Conservation (phyloP, 768 basidiomycete genomes). For the Leccinum variicolor region DNA sequence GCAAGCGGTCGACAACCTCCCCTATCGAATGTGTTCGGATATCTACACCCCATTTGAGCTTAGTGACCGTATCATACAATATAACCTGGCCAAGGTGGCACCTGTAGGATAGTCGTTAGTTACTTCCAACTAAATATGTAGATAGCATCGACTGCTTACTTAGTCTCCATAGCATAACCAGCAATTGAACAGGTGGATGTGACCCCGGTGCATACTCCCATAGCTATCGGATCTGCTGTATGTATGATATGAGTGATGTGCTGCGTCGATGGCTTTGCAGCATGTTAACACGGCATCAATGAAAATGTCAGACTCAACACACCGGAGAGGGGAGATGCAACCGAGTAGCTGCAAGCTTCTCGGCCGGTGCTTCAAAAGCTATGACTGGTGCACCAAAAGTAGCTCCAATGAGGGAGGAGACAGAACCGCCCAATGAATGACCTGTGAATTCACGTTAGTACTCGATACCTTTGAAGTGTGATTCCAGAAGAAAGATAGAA, state of each 20-base stretch:
- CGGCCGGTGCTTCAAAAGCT: slow-evolving; percentile 82
- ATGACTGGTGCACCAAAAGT: slow-evolving; percentile 95
- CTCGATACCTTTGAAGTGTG: neutral
- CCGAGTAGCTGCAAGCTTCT: slow-evolving; percentile 65
- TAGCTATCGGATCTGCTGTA: slow-evolving; percentile 91
- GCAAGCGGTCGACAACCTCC: slow-evolving; percentile 65
- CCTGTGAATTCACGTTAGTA: slow-evolving; percentile 22
- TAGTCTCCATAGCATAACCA: slow-evolving; percentile 83
- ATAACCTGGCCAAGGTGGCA: slow-evolving; percentile 87
- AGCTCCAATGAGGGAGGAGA: slow-evolving; percentile 79
- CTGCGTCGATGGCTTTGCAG: slow-evolving; percentile 56
- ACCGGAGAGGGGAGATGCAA: slow-evolving; percentile 89
- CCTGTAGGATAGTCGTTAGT: slow-evolving; percentile 24
- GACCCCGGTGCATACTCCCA: slow-evolving; percentile 78
- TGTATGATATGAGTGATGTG: slow-evolving; percentile 89
- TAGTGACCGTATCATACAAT: slow-evolving; percentile 81
- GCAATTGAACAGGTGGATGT: slow-evolving; percentile 74
- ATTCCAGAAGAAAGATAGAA: neutral
- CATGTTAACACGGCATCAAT: neutral
- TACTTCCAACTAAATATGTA: neutral
- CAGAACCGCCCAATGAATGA: slow-evolving; percentile 82
- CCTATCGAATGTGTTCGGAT: slow-evolving; percentile 67
- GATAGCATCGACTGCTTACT: slow-evolving; percentile 28
- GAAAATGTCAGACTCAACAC: slow-evolving; percentile 20
- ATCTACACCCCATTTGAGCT: slow-evolving; percentile 76